Percentiles rank a stretch among this genome's conserved stretches.
Evolutionary conservation across 176 grass and related monocot genomes (phyloP).

Genomic region (Tuctoria greenei): DNA sequence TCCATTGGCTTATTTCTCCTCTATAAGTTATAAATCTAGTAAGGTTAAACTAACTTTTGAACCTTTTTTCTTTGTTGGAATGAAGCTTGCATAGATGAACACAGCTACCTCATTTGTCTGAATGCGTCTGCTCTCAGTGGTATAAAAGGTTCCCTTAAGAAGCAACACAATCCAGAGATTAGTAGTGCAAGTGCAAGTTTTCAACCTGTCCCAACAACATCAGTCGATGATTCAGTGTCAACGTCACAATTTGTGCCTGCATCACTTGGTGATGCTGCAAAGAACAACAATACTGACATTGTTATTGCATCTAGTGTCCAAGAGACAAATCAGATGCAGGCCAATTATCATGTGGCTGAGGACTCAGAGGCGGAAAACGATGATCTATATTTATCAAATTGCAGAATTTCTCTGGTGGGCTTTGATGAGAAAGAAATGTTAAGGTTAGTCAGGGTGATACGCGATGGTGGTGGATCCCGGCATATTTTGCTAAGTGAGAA

Average conservation of each 20-base stretch:
- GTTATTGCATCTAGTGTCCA: conserved; percentile 29
- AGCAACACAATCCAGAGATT: conserved; percentile 56
- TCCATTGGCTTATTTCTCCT: conserved; percentile 22
- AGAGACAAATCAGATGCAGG: conserved; percentile 49
- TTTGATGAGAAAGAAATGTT: conserved; percentile 75
- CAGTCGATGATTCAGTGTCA: conserved; percentile 55
- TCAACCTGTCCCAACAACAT: conserved; percentile 51
- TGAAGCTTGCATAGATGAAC: conserved; percentile 81
- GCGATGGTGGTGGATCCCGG: conserved; percentile 77
- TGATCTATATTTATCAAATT: conserved; percentile 84
- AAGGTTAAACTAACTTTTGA: conserved; percentile 30
- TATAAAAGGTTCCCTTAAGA: conserved; percentile 55
- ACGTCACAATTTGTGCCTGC: conserved; percentile 52
- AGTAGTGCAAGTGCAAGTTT: conserved; percentile 48
- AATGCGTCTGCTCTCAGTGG: conserved; percentile 41
- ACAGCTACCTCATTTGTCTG: conserved; percentile 53
- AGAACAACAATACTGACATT: conserved; percentile 44
- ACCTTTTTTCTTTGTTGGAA: conserved; percentile 42
- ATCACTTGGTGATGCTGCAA: conserved; percentile 50
- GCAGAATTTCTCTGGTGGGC: conserved; percentile 88
- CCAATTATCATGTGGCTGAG: conserved; percentile 60
- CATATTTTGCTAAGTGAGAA: conserved; percentile 76
- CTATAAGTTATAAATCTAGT: conserved; percentile 25
- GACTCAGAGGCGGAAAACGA: conserved; percentile 75
- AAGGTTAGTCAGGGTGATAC: conserved; percentile 66